These are phyloP conservation scores for Fagopyrum tataricum DNA, from an alignment of 148 eudicot species.

Conservation along the genomic window DNA sequence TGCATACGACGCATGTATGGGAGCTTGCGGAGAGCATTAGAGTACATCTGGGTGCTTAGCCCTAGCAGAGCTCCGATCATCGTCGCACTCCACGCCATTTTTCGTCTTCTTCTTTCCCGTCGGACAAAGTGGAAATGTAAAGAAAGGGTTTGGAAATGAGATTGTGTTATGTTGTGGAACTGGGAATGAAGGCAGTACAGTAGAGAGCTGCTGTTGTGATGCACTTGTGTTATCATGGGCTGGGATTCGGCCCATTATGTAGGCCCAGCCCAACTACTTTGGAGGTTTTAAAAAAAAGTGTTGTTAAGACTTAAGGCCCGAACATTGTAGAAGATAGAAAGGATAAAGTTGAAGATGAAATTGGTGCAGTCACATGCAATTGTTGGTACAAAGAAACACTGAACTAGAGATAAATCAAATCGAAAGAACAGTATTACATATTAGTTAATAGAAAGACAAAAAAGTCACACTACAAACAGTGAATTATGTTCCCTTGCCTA, in stretches of 20 bases:
- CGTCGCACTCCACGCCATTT: slow-evolving; percentile 82
- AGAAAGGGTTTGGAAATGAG: neutral
- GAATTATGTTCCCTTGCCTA: slow-evolving; percentile 4
- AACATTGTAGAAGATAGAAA: neutral
- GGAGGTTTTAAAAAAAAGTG: neutral
- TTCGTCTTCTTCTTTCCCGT: slow-evolving; percentile 17
- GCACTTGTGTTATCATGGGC: neutral
- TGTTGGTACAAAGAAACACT: neutral
- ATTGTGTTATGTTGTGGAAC: neutral
- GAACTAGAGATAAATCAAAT: neutral
- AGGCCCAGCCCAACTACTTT: slow-evolving; percentile 1
- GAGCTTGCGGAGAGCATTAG: slow-evolving; percentile 95
- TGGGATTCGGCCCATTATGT: neutral
- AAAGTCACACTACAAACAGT: neutral
- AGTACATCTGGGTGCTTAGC: slow-evolving; percentile 90
- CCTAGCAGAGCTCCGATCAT: slow-evolving; percentile 86
- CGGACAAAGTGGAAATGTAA: neutral
- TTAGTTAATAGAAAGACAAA: neutral
- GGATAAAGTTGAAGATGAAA: neutral
- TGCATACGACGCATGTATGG: slow-evolving; percentile 92
- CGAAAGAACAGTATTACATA: neutral
- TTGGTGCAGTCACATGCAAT: neutral
- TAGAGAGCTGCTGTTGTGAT: neutral
- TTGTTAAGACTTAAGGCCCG: neutral
- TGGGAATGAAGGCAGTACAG: neutral